Conservation (phyloP, 768 basidiomycete genomes). For the Asterophora lycoperdoides region DNA sequence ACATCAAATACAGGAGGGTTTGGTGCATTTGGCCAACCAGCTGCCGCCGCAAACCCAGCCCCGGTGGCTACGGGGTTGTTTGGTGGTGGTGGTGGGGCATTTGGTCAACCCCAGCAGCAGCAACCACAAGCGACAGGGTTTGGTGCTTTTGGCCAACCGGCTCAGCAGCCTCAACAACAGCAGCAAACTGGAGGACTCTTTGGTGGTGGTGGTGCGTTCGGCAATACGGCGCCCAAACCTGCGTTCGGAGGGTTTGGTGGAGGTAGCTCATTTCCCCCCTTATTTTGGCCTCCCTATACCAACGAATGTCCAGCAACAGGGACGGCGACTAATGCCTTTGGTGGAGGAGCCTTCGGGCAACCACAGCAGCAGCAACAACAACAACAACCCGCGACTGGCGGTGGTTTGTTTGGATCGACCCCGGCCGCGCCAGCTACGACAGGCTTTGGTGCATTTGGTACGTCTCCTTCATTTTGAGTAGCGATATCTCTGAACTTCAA, state of each 20-base stretch:
- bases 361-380: conserved; percentile 29
- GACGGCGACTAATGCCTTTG: conserved; percentile 24
- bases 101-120: conserved; percentile 46
- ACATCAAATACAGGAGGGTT: conserved; percentile 32
- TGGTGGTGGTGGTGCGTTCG: conserved; percentile 32
- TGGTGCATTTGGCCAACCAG: conserved; percentile 38
- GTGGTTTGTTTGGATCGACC: conserved; percentile 29
- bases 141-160: conserved; percentile 20
- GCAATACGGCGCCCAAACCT: conserved; percentile 16
- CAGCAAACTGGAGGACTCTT: conserved; percentile 30
- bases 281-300: not conserved
- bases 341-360: conserved; percentile 30
- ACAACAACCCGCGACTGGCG: conserved; percentile 27
- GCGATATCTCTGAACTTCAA: not conserved
- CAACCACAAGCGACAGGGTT: conserved; percentile 24
- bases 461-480: conserved; percentile 2
- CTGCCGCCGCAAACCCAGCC: conserved; percentile 22
- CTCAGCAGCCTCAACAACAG: conserved; percentile 29
- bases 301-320: conserved; percentile 5
- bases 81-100: conserved; percentile 45
- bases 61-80: conserved; percentile 34
- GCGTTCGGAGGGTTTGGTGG: conserved; percentile 16
- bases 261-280: not conserved
- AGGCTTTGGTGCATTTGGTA: conserved; percentile 40
- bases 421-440: conserved; percentile 23